Evolutionary conservation across 192 early-diverging fungal genomes (phyloP).

Genomic region (Anaeromyces robustus): DNA sequence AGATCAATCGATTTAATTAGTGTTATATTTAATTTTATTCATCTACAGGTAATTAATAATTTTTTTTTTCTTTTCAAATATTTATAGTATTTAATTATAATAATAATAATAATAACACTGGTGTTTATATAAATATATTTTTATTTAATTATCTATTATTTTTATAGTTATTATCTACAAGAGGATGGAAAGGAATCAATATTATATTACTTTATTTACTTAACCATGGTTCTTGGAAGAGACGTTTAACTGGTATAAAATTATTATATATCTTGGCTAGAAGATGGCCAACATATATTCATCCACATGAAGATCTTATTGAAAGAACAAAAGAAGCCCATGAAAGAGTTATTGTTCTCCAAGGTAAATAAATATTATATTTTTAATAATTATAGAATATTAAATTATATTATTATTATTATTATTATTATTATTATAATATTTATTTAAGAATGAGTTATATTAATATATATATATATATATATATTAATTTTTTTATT

Average conservation of each 20-base stretch:
- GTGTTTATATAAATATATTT: no score
- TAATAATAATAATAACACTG: no score
- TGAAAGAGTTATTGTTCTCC: not conserved
- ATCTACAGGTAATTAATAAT: not conserved
- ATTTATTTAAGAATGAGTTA: no score
- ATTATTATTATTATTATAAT: no score
- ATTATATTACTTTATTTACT: not conserved
- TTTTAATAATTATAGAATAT: no score
- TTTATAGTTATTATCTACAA: not conserved
- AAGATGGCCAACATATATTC: not conserved
- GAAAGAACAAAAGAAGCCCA: not conserved
- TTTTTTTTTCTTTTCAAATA: no score
- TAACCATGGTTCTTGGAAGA: not conserved
- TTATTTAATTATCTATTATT: no score
- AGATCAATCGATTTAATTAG: not conserved
- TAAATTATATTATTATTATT: no score
- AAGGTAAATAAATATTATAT: not conserved
- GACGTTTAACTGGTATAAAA: not conserved
- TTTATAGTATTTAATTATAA: no score
- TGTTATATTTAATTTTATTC: not conserved
- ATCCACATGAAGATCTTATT: not conserved
- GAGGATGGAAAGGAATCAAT: not conserved
- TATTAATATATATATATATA: no score
- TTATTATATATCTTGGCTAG: not conserved
- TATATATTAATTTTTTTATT: not conserved